These are phyloP conservation scores for Cydonia oblonga DNA, from an alignment of 331 rosid species.

Conservation along the genomic window DNA sequence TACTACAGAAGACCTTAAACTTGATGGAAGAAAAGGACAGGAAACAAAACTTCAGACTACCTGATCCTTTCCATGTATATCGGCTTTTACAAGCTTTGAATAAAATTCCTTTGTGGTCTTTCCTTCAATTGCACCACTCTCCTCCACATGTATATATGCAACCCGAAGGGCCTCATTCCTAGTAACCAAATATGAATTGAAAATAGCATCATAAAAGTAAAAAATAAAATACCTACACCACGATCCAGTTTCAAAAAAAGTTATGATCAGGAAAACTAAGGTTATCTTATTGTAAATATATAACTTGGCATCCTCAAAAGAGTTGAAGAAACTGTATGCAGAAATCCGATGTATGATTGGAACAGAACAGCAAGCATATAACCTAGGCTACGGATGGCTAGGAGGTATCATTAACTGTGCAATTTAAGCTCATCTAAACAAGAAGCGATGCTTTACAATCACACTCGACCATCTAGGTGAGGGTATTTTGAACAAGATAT, in stretches of 20 bases:
- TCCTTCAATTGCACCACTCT: constrained; percentile 40
- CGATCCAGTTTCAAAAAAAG: neutral
- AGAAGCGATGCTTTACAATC: too few species aligned
- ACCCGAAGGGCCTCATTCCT: constrained; percentile 99
- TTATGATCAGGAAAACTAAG: neutral
- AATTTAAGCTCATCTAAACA: too few species aligned
- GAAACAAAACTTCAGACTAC: constrained; percentile 20
- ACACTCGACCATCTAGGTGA: neutral
- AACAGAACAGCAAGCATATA: neutral
- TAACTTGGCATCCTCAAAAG: neutral
- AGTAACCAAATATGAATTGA: constrained; percentile 3
- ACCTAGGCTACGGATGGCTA: too few species aligned
- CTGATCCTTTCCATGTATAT: constrained; percentile 93
- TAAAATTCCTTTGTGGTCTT: constrained; percentile 38
- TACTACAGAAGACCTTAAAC: neutral
- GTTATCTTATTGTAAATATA: neutral
- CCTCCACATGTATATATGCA: constrained; percentile 90
- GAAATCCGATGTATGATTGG: neutral
- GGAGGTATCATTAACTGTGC: too few species aligned
- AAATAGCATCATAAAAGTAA: neutral
- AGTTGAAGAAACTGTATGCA: neutral
- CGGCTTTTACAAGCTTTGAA: constrained; percentile 97
- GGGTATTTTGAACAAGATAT: neutral
- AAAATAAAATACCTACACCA: neutral
- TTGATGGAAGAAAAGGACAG: neutral